Evolutionary conservation across 345 rosid species (phyloP).

Genomic region (Sonneratia alba): DNA sequence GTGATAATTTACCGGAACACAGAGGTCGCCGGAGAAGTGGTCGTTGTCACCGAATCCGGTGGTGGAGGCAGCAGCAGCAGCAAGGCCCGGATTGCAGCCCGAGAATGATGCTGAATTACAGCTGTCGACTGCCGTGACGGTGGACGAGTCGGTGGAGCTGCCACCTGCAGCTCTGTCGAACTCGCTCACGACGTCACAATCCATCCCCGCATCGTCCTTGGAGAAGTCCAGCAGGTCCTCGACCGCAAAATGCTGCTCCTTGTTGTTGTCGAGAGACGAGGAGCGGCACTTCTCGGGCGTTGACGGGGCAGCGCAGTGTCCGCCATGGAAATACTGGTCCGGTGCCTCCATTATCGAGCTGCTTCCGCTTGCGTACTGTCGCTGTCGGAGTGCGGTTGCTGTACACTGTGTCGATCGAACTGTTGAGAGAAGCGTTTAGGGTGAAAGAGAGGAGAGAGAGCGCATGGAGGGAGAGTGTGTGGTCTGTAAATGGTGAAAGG

Average conservation of each 20-base stretch:
- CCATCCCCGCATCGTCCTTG: slow-evolving; percentile 45
- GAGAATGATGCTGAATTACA: slow-evolving; percentile 58
- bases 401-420: no score
- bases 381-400: no score
- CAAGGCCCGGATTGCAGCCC: slow-evolving; percentile 24
- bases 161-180: slow-evolving; percentile 23
- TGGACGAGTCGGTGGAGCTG: slow-evolving; percentile 45
- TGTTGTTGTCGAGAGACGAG: background rate
- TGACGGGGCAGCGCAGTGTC: background rate
- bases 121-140: slow-evolving; percentile 44
- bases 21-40: slow-evolving; percentile 64
- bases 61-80: slow-evolving; percentile 9
- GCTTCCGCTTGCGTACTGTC: no score
- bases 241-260: slow-evolving; percentile 60
- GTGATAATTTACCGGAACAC: slow-evolving; percentile 59
- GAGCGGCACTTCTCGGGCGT: background rate
- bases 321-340: background rate
- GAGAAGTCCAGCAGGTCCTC: slow-evolving; percentile 90
- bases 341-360: background rate
- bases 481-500: slow-evolving; percentile 2
- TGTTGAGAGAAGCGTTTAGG: background rate
- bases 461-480: background rate
- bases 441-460: background rate
- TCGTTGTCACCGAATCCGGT: slow-evolving; percentile 19
- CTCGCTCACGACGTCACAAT: slow-evolving; percentile 23